phyloP scores from a whole-genome alignment of 1,284 basidiomycete genomes.

The Pseudozyma flocculosa region DNA sequence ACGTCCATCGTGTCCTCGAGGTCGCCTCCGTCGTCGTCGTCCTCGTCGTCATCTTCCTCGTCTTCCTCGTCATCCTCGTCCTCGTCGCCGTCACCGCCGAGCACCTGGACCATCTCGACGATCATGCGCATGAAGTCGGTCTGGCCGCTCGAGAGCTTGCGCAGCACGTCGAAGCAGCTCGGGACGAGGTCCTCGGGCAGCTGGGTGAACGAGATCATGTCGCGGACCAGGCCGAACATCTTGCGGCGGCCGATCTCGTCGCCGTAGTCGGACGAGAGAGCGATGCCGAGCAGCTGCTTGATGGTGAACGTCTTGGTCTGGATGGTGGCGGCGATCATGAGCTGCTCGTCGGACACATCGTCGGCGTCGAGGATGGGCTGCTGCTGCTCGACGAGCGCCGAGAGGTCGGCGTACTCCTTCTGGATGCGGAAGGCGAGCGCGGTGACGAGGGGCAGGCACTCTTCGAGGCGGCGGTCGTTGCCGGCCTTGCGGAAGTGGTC shows the following conservation, averaged over 20 bases:
- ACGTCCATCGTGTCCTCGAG: constrained; percentile 21
- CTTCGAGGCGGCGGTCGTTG: constrained; percentile 72
- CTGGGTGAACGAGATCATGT: constrained; percentile 70
- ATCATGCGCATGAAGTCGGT: constrained; percentile 88
- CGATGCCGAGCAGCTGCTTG: constrained; percentile 76
- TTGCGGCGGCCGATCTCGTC: constrained; percentile 93
- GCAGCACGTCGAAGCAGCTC: constrained; percentile 80
- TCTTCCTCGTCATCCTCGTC: constrained; percentile 59
- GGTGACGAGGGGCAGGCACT: constrained; percentile 81
- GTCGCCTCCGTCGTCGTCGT: constrained; percentile 7
- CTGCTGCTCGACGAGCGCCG: constrained; percentile 37
- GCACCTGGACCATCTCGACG: constrained; percentile 80
- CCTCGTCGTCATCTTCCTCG: constrained; percentile 31
- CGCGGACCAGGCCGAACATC: constrained; percentile 67
- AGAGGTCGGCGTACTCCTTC: constrained; percentile 60
- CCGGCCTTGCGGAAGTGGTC: constrained; percentile 70
- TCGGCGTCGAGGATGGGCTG: constrained; percentile 16
- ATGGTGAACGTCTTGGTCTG: constrained; percentile 70
- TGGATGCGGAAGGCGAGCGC: constrained; percentile 84
- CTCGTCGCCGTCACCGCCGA: constrained; percentile 21
- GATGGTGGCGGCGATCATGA: constrained; percentile 25
- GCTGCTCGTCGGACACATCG: constrained; percentile 27
- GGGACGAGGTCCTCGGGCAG: constrained; percentile 79
- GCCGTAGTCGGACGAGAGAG: constrained; percentile 82
- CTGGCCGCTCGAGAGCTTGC: constrained; percentile 79